Conservation (phyloP, 2,329 filamentous ascomycete species). For the Thelonectria olida region DNA sequence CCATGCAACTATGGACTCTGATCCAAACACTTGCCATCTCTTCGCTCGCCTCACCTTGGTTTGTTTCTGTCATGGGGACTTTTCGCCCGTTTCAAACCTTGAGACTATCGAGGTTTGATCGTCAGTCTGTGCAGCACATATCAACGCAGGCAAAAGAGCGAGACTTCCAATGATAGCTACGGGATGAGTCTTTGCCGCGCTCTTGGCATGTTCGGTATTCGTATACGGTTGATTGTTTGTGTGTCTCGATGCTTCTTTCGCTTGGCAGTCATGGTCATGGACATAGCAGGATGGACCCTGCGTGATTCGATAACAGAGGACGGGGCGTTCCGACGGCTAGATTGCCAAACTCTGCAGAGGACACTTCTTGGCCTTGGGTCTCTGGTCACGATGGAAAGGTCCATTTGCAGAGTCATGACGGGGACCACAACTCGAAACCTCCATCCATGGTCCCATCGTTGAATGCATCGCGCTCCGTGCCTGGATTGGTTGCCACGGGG, state of each 20-base stretch:
- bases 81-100: constrained; percentile 11
- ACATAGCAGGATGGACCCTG: neutral
- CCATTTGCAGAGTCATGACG: neutral
- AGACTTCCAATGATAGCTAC: neutral
- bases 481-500: constrained; percentile 5
- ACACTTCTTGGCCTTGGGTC: neutral
- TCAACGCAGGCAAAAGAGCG: no score
- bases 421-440: neutral
- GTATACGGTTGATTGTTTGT: neutral
- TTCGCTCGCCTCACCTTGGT: no score
- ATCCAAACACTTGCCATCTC: no score
- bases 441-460: neutral
- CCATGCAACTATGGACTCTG: no score
- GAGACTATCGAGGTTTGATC: neutral
- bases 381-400: neutral
- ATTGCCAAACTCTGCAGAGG: neutral
- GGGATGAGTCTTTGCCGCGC: no score
- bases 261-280: neutral
- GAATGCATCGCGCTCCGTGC: constrained; percentile 11
- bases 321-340: constrained; percentile 2
- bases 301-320: neutral
- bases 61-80: no score
- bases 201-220: no score
- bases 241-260: constrained; percentile 2
- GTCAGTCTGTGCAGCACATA: constrained; percentile 1